phyloP scores from a whole-genome alignment of 208 protist species.

The Leishmania lainsoni region DNA sequence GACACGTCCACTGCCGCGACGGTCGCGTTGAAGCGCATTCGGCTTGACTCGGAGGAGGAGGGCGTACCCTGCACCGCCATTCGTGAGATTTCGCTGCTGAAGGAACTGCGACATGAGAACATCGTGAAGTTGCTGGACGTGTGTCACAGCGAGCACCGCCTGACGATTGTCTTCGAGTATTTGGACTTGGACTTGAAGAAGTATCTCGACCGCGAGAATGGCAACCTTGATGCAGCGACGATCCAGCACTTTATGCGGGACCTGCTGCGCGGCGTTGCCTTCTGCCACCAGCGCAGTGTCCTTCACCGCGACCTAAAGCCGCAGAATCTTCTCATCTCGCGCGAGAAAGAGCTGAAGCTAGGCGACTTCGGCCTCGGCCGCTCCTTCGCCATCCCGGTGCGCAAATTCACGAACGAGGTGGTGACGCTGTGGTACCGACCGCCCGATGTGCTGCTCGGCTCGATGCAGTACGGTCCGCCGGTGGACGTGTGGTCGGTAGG shows the following conservation, averaged over 20 bases:
- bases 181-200: slow-evolving; percentile 97
- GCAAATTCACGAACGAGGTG: slow-evolving; percentile 89
- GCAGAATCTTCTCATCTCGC: slow-evolving; percentile 88
- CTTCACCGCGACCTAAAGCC: slow-evolving; percentile 92
- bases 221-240: slow-evolving; percentile 60
- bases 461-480: slow-evolving; percentile 81
- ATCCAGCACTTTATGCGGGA: slow-evolving; percentile 83
- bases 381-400: slow-evolving; percentile 87
- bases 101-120: slow-evolving; percentile 96
- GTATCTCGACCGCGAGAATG: slow-evolving; percentile 89
- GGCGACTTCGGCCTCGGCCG: slow-evolving; percentile 90
- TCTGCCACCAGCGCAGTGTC: slow-evolving; percentile 83
- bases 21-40: slow-evolving; percentile 91
- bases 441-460: slow-evolving; percentile 93
- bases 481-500: slow-evolving; percentile 95
- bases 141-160: slow-evolving; percentile 93
- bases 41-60: slow-evolving; percentile 85
- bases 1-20: slow-evolving; percentile 63
- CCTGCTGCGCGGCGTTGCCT: slow-evolving; percentile 73
- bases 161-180: slow-evolving; percentile 98
- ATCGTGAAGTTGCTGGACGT: slow-evolving; percentile 96
- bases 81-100: slow-evolving; percentile 96
- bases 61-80: slow-evolving; percentile 93
- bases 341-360: slow-evolving; percentile 82
- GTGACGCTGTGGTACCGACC: slow-evolving; percentile 96